Base-by-base conservation (phyloP, 306 rosid species). In the Quercus suber region DNA sequence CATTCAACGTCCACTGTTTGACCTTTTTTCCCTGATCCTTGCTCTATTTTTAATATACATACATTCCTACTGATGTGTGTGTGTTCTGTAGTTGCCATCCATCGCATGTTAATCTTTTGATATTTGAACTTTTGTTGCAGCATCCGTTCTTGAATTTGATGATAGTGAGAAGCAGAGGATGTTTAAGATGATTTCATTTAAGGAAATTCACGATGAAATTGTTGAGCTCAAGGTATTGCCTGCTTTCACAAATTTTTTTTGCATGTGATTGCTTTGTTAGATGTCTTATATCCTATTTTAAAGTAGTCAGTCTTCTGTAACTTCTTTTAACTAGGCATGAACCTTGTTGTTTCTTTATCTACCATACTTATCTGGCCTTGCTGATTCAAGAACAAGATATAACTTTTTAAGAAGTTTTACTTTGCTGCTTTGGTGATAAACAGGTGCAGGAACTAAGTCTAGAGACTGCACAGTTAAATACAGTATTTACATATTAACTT, bases 131-230 rank as follows among this genome's bases (percentile, higher is more conserved):
- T 20, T 68, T 61, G 58, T 76, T 86, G 55, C 93, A 95, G 98
- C 96, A 65, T 93, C 97, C 37, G 55, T 6, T 82, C 86, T 93
- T 76, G 76, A 93, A 86, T 95, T 91, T 90, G 94, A 87, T 71
- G 96, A 95, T 86, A 76, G 23, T 41, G 78, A 78, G 84, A 90
- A 73, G 94, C 91, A 88, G 84, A 79, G 77, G 73, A 82, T 74
- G 31, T 88, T 90, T 53, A 67, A 90, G 70, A 77, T 85, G 18
- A 90, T 95, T 83, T 90, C 93, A 23, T 95, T 93, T 73, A 31
- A 53, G 75, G 96, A 91, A 87, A 53, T 91, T 65, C 87, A 81
- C 60, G 86, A 80, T 51, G 97, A 90, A 82, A 76, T 95, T 45
- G 64, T 73, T 77, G 88, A 80, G 80, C 91, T 91, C 65, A 90